Conservation (phyloP, 2,329 filamentous ascomycete species). For the Diaporthe batatas region DNA sequence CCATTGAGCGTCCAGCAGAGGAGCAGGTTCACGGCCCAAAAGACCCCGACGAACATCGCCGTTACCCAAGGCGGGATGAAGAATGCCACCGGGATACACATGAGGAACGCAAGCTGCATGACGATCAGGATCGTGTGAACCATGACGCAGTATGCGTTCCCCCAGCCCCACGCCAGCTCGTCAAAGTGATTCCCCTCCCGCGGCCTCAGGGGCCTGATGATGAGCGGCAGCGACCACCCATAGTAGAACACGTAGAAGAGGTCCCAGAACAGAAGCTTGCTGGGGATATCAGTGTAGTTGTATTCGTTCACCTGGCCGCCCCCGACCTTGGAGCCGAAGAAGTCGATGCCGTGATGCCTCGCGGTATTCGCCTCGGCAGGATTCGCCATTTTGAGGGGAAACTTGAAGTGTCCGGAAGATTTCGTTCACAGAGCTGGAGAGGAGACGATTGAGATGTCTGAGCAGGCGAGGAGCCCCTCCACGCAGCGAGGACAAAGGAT, state of each 20-base stretch:
- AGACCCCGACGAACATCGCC: constrained; percentile 54
- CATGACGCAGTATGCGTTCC: constrained; percentile 70
- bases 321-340: constrained; percentile 71
- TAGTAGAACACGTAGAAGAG: constrained; percentile 67
- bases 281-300: constrained; percentile 70
- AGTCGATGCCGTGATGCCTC: constrained; percentile 49
- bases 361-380: neutral
- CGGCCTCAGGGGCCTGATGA: constrained; percentile 69
- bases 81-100: constrained; percentile 62
- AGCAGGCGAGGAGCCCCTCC: neutral
- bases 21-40: constrained; percentile 63
- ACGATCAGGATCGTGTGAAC: constrained; percentile 71
- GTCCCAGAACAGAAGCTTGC: constrained; percentile 64
- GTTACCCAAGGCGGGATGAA: constrained; percentile 65
- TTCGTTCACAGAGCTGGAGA: neutral
- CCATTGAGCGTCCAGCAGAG: constrained; percentile 69
- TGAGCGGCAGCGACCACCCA: constrained; percentile 68
- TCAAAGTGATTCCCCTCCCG: constrained; percentile 67
- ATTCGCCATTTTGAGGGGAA: neutral
- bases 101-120: constrained; percentile 70
- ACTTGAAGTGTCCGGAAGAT: neutral
- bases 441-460: neutral
- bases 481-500: neutral
- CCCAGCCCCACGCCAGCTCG: constrained; percentile 71
- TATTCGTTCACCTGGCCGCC: constrained; percentile 69